Evolutionary conservation across 192 early-diverging fungal genomes (phyloP), one percentile per base, ranked within the genome.

Genomic region (Umbelopsis vinacea): DNA sequence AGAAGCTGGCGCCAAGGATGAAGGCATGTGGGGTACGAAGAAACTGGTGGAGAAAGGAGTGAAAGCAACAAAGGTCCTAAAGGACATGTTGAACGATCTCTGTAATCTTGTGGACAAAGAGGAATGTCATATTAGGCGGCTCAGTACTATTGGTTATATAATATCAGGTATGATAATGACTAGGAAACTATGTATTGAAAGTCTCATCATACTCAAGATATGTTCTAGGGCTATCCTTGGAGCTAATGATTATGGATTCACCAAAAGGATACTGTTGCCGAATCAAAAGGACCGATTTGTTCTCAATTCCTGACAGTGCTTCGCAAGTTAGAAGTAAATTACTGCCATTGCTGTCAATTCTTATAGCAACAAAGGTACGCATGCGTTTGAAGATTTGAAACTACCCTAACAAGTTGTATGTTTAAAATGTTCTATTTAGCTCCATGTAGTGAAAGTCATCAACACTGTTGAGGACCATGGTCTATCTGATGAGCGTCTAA

Each of bases 61-160:
- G 8, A 79, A 79, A 74, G 52, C 9, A 22, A 70, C 74, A 29
- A 79, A 79, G 23, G 68, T 72, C 57, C 53, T 75, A n/a, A 79
- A 75, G 33, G 78, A 79, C 24, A 79, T 79, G 71, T 67, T 79
- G 2, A 29, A 3, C 53, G 22, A 54, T 22, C 22, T 54, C 4
- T 8, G 3, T 29, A 2, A 54, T 22, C 24, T 54, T 29, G 24
- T 54, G 3, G 53, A 23, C 48, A n/a, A 50, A 3, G 48, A 50
- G 3, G 48, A 50, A 50, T 50, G 6, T 21, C 4, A 4, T 15
- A 14, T 21, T n/a, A 50, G 48, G 48, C 48, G 15, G 15, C 48
- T 50, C 15, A 4, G 48, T 8, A 50, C 48, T 4, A 50, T 50
- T 14, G 48, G 48, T 9, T 50, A 50, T 21, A 21, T 50, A 8